Base-by-base conservation (phyloP, 2,329 filamentous ascomycete species). In the Chaetomiaceae sp. region DNA sequence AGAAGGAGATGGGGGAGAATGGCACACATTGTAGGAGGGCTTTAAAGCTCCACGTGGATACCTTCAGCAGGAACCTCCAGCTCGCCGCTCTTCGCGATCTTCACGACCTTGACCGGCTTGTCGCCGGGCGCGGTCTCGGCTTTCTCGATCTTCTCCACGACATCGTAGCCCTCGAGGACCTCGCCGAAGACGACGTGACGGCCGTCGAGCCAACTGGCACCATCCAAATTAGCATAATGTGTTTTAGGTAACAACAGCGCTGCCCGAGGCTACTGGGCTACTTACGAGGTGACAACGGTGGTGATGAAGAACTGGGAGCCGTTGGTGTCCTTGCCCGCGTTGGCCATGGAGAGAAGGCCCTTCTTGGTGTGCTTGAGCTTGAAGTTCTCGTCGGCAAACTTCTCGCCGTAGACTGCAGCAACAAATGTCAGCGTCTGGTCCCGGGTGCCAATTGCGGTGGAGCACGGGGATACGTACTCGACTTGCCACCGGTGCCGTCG, bases 281-380 rank as follows among this genome's bases (percentile, higher is more conserved):
- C 79, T 74, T 78, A 86, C 84, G 80, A 80, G 65, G 89, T 92
- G 66, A 89, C 69, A 66, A 84, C 85, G 62, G 88, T 92, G 66
- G 89, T 94, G 71, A 94, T 91, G 80, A 94, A 94, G 79, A 94
- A 94, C 70, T 94, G 89, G 54, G 86, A 90, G 68, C 89, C 88
- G 69, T 91, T 91, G 77, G 89, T 94, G 73, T 94, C 87, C 71
- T 84, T 81, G 71, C 88, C 88, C 56, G 87, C 82, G 74, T 91
- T 91, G 72, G 87, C 89, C 89, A 90, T 94, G 73, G 86, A 90
- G 61, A 94, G 76, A 47, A 89, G 75, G 66, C 89, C 89, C 73
- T 84, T 86, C 81, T 90, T 90, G 77, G 79, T 82, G 84, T 95
- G 89, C 81, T 90, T 91, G 69, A 92, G 80, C 85, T 94, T 92